Base-by-base conservation (phyloP, 768 basidiomycete genomes). In the Auriscalpium orientale region DNA sequence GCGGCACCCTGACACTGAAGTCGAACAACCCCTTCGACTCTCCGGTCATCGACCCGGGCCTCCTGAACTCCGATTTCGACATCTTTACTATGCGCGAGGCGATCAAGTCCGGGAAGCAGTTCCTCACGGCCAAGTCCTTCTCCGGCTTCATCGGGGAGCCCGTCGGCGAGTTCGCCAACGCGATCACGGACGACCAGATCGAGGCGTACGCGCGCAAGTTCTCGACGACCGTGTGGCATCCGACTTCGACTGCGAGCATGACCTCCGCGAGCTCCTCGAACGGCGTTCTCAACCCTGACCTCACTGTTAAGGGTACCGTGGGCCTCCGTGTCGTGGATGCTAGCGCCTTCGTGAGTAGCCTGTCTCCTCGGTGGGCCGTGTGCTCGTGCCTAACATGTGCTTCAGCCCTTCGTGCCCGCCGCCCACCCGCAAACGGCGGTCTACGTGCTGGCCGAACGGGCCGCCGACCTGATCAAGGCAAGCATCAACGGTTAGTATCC, bases 1-100 rank as follows among this genome's bases (percentile, higher is more conserved):
- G 72, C 52, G 75, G 75, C 21, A 64, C 64, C 11, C 56, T 75
- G n/a, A 70, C 64, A 13, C 58, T 82, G 40, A 73, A 67, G 44
- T 75, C 78, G 15, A 71, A 67, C 21, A 66, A 76, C 60, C 72
- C 80, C 10, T 80, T 82, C 65, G 69, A 68, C 34, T 43, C 67
- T 22, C 81, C 83, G 0, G 52, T 70, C 33, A 80, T 84, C 63
- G 72, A 84, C 60, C 78, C 80, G 4, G 72, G 73, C 47, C 74
- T 77, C 65, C 68, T 78, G 20, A 64, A 54, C 34, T 67, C 67
- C 8, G 48, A 56, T 1, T 68, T 71, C 38, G 75, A 74, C 53
- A 64, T 69, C 6, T 57, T 65, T 35, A 59, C 61, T 15, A 65
- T 74, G 66, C 59, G 60, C 5, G 57, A 69, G 48, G 66, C 65